Percentiles rank a stretch among this genome's conserved stretches.
Evolutionary conservation across 169 alveolate species (phyloP).

Genomic region (Cryptosporidium felis): DNA sequence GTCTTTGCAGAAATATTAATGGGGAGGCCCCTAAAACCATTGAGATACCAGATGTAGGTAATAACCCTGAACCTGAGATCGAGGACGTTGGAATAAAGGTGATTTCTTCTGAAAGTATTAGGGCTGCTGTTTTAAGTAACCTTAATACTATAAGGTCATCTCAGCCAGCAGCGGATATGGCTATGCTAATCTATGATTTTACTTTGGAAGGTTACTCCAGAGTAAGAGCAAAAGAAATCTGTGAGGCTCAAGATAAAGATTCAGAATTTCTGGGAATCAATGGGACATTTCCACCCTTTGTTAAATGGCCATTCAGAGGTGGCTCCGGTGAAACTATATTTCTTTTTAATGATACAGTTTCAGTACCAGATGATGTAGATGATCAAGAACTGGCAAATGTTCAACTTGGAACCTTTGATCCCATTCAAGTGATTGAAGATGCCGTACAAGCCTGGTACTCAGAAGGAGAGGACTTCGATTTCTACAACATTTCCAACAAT

Average conservation of each 20-base stretch:
- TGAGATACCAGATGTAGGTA: slow-evolving; percentile 51
- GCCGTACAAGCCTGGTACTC: slow-evolving; percentile 47
- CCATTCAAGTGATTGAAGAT: slow-evolving; percentile 16
- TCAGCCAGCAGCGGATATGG: slow-evolving; percentile 71
- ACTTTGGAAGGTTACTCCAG: slow-evolving; percentile 64
- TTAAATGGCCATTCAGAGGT: slow-evolving; percentile 70
- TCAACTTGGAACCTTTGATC: slow-evolving; percentile 31
- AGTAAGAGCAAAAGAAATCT: slow-evolving; percentile 41
- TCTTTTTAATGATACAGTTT: slow-evolving; percentile 8
- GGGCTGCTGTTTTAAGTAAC: slow-evolving; percentile 14
- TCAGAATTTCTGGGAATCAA: slow-evolving; percentile 12
- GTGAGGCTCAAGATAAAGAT: slow-evolving; percentile 25
- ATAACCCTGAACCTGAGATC: neutral
- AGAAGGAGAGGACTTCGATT: slow-evolving; percentile 46
- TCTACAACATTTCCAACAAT: slow-evolving; percentile 20
- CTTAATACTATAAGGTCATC: slow-evolving; percentile 43
- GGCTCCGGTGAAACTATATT: slow-evolving; percentile 66
- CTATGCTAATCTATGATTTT: slow-evolving; percentile 48
- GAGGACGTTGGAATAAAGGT: neutral
- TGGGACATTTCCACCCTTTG: slow-evolving; percentile 55
- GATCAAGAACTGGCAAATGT: slow-evolving; percentile 33
- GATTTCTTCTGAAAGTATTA: slow-evolving; percentile 34
- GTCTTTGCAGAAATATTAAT: slow-evolving; percentile 33
- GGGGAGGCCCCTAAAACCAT: slow-evolving; percentile 1
- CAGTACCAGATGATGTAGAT: slow-evolving; percentile 50